A percentile compares a stretch with the other conserved stretches of the same genome.
Evolutionary conservation across 148 eudicot species (phyloP).

Genomic region (Fagopyrum homotropicum): DNA sequence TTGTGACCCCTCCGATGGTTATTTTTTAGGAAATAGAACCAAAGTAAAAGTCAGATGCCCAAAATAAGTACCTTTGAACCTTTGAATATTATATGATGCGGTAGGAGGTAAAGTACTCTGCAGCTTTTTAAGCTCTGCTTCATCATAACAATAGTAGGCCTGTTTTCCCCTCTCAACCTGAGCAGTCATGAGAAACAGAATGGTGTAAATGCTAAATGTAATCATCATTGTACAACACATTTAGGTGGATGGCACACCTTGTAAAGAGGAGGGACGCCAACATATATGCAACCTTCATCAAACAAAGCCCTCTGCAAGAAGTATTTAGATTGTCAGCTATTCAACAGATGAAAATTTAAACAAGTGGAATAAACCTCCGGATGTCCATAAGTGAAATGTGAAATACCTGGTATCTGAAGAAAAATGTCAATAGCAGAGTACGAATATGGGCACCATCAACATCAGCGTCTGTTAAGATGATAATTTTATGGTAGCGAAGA

Average conservation of each 20-base stretch:
- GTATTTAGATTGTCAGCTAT: background rate
- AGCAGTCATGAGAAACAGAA: conserved; percentile 13
- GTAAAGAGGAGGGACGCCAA: conserved; percentile 95
- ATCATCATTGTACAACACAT: background rate
- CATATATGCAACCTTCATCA: conserved; percentile 90
- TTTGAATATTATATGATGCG: conserved; percentile 89
- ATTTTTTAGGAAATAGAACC: background rate
- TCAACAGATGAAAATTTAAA: background rate
- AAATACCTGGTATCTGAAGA: conserved; percentile 94
- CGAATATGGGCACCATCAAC: conserved; percentile 99
- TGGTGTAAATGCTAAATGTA: background rate
- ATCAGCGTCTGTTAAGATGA: conserved; percentile 96
- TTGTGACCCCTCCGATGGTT: background rate
- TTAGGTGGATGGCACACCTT: conserved; percentile 49
- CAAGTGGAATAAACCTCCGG: background rate
- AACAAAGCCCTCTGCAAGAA: conserved; percentile 83
- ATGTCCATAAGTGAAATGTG: conserved; percentile 6
- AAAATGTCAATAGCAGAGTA: conserved; percentile 78
- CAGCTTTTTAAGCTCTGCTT: conserved; percentile 57
- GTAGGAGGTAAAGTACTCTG: conserved; percentile 68
- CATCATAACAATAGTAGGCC: conserved; percentile 70
- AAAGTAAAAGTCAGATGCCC: background rate
- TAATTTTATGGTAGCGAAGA: conserved; percentile 91
- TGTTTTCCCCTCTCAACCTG: conserved; percentile 96
- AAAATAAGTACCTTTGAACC: conserved; percentile 66